Evolutionary conservation across 495 filamentous ascomycete species (phyloP).

Genomic region (Trichocladium antarcticum): DNA sequence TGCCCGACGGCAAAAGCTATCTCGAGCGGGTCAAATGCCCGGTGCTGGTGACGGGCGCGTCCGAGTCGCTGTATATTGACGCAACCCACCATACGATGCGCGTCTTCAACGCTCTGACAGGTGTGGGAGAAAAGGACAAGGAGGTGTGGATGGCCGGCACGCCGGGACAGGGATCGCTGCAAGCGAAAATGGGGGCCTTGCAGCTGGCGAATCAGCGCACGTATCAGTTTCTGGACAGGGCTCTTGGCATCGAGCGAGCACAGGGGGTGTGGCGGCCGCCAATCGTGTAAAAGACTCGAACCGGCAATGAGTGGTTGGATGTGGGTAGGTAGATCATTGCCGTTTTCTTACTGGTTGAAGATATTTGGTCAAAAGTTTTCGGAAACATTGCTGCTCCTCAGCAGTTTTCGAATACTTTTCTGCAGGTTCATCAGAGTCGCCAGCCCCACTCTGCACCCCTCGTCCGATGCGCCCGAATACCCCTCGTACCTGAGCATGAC

Average conservation of each 20-base stretch:
- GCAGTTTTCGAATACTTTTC: background rate
- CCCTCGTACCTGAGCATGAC: background rate
- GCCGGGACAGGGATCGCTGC: constrained; percentile 14
- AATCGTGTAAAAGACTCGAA: too few species aligned
- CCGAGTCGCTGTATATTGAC: constrained; percentile 7
- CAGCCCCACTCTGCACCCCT: background rate
- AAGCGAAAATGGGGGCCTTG: constrained; percentile 22
- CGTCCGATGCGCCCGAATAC: background rate
- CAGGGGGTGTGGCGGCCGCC: too few species aligned
- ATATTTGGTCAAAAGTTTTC: background rate
- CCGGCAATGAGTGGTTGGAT: too few species aligned
- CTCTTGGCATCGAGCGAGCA: too few species aligned
- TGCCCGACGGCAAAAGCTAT: background rate
- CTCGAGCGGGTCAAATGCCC: constrained; percentile 19
- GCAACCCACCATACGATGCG: constrained; percentile 1
- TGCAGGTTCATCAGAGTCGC: background rate
- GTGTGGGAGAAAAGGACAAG: constrained; percentile 13
- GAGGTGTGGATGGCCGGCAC: constrained; percentile 16
- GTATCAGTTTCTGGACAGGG: background rate
- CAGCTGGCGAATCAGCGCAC: background rate
- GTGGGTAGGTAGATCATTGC: too few species aligned
- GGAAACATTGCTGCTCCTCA: background rate
- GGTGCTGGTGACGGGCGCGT: constrained; percentile 21
- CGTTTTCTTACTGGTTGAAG: too few species aligned
- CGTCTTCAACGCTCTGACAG: constrained; percentile 1